Evolutionary conservation across 116 monocot genomes (phyloP).

Genomic region (Posidonia oceanica): DNA sequence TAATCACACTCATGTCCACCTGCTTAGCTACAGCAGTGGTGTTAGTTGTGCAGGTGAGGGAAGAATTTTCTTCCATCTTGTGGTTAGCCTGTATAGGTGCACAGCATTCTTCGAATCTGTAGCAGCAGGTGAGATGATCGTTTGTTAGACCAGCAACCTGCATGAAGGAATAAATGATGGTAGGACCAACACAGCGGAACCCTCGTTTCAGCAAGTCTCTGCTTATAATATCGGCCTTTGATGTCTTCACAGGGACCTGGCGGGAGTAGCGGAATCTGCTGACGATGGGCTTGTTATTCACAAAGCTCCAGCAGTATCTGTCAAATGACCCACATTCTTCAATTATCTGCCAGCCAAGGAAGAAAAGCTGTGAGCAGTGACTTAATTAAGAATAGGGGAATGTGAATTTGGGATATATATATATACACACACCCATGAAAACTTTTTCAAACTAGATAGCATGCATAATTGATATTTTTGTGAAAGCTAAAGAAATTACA

Average conservation of each 20-base stretch:
- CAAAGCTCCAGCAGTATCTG: slow-evolving; percentile 65
- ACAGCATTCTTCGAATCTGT: slow-evolving; percentile 50
- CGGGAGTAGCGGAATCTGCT: slow-evolving; percentile 51
- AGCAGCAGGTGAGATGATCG: slow-evolving; percentile 60
- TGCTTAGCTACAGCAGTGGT: not conserved
- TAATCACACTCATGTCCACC: not conserved
- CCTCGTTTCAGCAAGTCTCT: slow-evolving; percentile 62
- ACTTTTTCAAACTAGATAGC: too few relatives aligned
- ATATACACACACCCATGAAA: too few relatives aligned
- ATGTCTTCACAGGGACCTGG: slow-evolving; percentile 55
- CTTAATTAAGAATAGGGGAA: not conserved
- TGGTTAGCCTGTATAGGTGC: slow-evolving; percentile 5
- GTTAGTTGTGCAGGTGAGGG: not conserved
- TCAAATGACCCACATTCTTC: slow-evolving; percentile 75
- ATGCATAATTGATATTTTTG: too few relatives aligned
- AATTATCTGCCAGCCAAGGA: slow-evolving; percentile 29
- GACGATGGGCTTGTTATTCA: slow-evolving; percentile 44
- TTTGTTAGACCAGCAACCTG: slow-evolving; percentile 61
- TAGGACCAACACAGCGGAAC: slow-evolving; percentile 63
- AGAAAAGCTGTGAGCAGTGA: not conserved
- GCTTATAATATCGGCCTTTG: slow-evolving; percentile 68
- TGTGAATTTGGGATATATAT: not conserved
- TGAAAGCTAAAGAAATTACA: too few relatives aligned
- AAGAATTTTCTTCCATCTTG: slow-evolving; percentile 10
- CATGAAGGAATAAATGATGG: slow-evolving; percentile 76